Conservation (phyloP, 1,139 yeast genomes). For the Scheffersomyces stambukii region DNA sequence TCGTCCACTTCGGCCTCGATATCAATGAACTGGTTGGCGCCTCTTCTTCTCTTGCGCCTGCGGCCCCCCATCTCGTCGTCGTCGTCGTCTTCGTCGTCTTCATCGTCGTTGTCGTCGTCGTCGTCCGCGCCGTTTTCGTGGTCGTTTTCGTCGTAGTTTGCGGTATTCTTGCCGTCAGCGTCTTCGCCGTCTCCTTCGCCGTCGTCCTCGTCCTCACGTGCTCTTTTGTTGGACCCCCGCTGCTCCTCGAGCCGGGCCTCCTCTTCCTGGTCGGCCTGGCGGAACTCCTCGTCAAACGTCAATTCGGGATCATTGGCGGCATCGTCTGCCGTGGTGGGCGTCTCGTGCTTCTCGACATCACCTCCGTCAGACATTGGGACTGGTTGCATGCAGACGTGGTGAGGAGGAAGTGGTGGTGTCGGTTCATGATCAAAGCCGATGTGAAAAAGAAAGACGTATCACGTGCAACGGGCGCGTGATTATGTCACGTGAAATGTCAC, state of each 20-base stretch:
- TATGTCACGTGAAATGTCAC: too few relatives aligned
- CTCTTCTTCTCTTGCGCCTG: constrained; percentile 60
- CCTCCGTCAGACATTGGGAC: constrained; percentile 6
- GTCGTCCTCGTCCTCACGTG: constrained; percentile 4
- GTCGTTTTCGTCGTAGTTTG: constrained; percentile 2
- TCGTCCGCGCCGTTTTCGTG: constrained; percentile 17
- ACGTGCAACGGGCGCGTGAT: too few relatives aligned
- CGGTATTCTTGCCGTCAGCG: constrained; percentile 1
- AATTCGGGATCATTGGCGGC: constrained; percentile 7
- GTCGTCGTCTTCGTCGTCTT: constrained; percentile 52
- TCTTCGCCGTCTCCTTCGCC: constrained; percentile 1
- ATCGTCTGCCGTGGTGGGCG: background rate
- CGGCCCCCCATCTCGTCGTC: constrained; percentile 41
- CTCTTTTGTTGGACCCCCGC: constrained; percentile 2
- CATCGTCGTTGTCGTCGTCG: constrained; percentile 62
- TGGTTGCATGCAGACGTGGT: background rate
- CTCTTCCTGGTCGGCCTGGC: constrained; percentile 8
- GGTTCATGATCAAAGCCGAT: background rate
- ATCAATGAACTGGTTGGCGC: constrained; percentile 90
- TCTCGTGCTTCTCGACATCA: background rate
- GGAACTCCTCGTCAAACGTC: constrained; percentile 12
- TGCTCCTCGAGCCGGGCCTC: constrained; percentile 6
- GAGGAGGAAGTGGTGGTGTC: background rate
- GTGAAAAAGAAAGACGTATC: constrained; percentile 1
- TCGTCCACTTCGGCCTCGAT: constrained; percentile 99